phyloP scores from a whole-genome alignment of 768 basidiomycete genomes.

The Podaxis pistillaris region DNA sequence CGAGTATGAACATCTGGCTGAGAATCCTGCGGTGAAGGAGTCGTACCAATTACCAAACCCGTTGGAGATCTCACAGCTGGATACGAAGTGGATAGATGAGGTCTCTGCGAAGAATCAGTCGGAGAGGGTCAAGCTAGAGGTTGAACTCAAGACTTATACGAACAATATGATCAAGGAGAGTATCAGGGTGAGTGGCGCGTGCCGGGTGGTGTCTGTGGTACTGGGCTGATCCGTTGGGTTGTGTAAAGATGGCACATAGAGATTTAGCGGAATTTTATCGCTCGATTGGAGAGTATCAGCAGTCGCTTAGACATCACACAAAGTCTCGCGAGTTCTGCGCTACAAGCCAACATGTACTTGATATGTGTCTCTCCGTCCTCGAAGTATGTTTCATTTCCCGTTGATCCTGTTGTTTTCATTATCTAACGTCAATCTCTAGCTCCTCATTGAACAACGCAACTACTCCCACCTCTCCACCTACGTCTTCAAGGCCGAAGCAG shows the following conservation, averaged over 20 bases:
- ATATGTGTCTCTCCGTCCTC: constrained; percentile 83
- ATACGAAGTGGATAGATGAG: constrained; percentile 76
- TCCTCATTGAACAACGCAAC: constrained; percentile 83
- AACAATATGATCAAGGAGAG: constrained; percentile 99
- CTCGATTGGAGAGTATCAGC: constrained; percentile 65
- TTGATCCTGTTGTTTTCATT: constrained; percentile 3
- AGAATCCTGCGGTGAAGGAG: constrained; percentile 24
- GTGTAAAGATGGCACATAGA: constrained; percentile 78
- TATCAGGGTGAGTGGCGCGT: constrained; percentile 65
- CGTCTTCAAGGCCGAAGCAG: constrained; percentile 93
- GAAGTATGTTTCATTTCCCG: constrained; percentile 47
- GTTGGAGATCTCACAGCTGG: constrained; percentile 48
- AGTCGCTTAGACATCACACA: constrained; percentile 79
- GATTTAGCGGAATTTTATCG: constrained; percentile 84
- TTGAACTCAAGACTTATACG: constrained; percentile 91
- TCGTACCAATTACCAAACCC: constrained; percentile 38
- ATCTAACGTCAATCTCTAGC: constrained; percentile 36
- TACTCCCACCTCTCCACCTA: constrained; percentile 89
- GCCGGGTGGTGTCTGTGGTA: neutral
- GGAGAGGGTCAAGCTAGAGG: constrained; percentile 84
- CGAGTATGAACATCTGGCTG: constrained; percentile 52
- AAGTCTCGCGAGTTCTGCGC: constrained; percentile 93
- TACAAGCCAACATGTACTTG: constrained; percentile 87
- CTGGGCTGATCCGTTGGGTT: neutral
- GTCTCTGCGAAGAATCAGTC: constrained; percentile 59